Conservation (phyloP, 495 filamentous ascomycete species). For the Hypoxylon rickii region DNA sequence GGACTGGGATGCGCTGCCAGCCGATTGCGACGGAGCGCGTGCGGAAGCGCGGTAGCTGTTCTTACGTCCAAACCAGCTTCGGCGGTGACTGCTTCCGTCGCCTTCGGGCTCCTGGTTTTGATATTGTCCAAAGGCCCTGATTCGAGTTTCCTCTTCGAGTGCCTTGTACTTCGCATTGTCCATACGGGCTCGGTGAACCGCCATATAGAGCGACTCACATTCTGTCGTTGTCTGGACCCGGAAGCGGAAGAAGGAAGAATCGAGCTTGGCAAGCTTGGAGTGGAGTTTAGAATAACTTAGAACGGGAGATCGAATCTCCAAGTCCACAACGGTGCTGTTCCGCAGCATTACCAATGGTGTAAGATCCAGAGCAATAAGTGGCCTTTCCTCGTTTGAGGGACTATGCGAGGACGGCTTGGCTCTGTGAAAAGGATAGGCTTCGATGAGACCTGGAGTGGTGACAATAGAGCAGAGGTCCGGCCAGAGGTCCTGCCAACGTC, state of each 20-base stretch:
- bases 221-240: slow-evolving; percentile 78
- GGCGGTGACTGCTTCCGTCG: slow-evolving; percentile 45
- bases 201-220: slow-evolving; percentile 76
- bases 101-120: slow-evolving; percentile 42
- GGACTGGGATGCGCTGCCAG: slow-evolving; percentile 37
- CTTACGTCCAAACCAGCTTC: slow-evolving; percentile 62
- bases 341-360: slow-evolving; percentile 87
- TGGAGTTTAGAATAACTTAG: slow-evolving; percentile 60
- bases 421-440: slow-evolving; percentile 72
- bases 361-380: slow-evolving; percentile 78
- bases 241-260: slow-evolving; percentile 66
- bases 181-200: slow-evolving; percentile 81
- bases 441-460: slow-evolving; percentile 82
- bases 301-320: slow-evolving; percentile 86
- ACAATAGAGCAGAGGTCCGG: slow-evolving; percentile 77
- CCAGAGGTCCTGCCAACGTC: slow-evolving; percentile 78
- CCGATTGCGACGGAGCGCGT: slow-evolving; percentile 54
- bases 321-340: slow-evolving; percentile 87
- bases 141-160: slow-evolving; percentile 65
- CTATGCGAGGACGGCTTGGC: slow-evolving; percentile 38
- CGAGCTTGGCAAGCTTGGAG: slow-evolving; percentile 73
- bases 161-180: slow-evolving; percentile 89
- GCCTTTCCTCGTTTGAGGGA: slow-evolving; percentile 48
- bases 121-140: slow-evolving; percentile 53
- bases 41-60: slow-evolving; percentile 62